A percentile compares a stretch with the other conserved stretches of the same genome.
Evolutionary conservation across 257 asterid species (phyloP).

Genomic region (Nicotiana sylvestris): DNA sequence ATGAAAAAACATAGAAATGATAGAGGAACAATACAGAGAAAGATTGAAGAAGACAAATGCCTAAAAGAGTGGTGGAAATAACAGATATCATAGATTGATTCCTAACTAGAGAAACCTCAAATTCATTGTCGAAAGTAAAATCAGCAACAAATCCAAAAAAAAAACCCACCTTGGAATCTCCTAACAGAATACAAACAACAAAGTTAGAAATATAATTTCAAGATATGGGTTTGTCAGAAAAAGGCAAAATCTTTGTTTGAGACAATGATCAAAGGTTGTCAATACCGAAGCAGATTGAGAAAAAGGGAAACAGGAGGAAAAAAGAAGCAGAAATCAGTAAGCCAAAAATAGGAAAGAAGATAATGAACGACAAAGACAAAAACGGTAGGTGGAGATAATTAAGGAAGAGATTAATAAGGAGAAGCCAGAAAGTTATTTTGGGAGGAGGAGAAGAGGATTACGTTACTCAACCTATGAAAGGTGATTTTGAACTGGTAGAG

Average conservation of each 20-base stretch:
- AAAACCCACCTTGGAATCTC: slow-evolving; percentile 6
- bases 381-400: neutral
- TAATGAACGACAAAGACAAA: neutral
- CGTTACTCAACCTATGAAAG: slow-evolving; percentile 25
- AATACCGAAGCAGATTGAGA: neutral
- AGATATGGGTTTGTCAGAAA: slow-evolving; percentile 2
- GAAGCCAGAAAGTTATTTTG: neutral
- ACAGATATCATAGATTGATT: slow-evolving; percentile 26
- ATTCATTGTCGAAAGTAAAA: slow-evolving; percentile 5
- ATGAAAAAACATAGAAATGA: slow-evolving; percentile 59
- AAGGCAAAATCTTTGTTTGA: neutral
- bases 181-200: neutral
- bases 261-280: slow-evolving; percentile 3
- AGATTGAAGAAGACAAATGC: slow-evolving; percentile 45
- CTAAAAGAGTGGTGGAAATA: slow-evolving; percentile 19
- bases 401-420: slow-evolving; percentile 12
- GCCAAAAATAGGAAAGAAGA: neutral
- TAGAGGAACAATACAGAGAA: slow-evolving; percentile 72
- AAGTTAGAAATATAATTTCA: neutral
- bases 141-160: neutral
- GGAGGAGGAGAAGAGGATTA: slow-evolving; percentile 18
- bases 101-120: slow-evolving; percentile 11
- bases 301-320: neutral
- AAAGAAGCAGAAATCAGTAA: neutral
- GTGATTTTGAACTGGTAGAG: neutral